Percentiles rank a stretch among this genome's conserved stretches.
Conservation (phyloP, 805 yeast species). For the Isabelozyma rhagii region DNA sequence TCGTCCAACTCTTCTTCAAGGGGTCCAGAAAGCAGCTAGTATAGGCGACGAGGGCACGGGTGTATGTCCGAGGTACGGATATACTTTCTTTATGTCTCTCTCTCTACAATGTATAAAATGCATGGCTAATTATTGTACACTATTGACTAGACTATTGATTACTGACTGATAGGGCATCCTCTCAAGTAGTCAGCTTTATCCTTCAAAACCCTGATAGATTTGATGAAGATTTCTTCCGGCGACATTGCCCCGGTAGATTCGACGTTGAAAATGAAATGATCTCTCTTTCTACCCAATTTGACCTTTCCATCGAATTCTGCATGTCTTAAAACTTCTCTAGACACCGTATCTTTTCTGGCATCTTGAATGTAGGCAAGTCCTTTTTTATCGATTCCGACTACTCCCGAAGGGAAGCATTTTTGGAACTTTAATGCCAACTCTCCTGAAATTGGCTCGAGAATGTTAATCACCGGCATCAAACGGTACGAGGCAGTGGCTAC, state of each 20-base stretch:
- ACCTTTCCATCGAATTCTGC: constrained; percentile 87
- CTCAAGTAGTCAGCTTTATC: constrained; percentile 80
- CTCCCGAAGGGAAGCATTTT: constrained; percentile 92
- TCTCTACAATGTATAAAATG: not conserved
- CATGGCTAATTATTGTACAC: not conserved
- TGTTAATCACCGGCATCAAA: constrained; percentile 82
- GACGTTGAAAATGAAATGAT: constrained; percentile 90
- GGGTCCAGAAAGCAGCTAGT: constrained; percentile 68
- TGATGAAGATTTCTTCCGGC: constrained; percentile 93
- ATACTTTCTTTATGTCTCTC: not conserved
- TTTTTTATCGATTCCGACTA: constrained; percentile 64
- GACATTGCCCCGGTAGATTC: constrained; percentile 97
- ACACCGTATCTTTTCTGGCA: constrained; percentile 93
- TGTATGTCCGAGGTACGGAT: no score
- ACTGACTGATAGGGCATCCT: constrained; percentile 71
- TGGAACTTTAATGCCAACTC: constrained; percentile 75
- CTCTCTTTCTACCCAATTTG: constrained; percentile 85
- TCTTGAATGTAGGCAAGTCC: constrained; percentile 81
- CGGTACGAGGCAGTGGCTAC: constrained; percentile 96
- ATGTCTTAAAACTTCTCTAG: constrained; percentile 93
- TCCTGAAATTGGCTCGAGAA: constrained; percentile 71
- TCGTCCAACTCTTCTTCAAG: constrained; percentile 69
- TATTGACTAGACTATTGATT: constrained; percentile 6
- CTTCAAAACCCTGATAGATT: constrained; percentile 79
- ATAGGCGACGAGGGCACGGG: constrained; percentile 9